Evolutionary conservation across 2,329 filamentous ascomycete species (phyloP), one percentile per base, ranked within the genome.

Genomic region (Verticillium albo-atrum): DNA sequence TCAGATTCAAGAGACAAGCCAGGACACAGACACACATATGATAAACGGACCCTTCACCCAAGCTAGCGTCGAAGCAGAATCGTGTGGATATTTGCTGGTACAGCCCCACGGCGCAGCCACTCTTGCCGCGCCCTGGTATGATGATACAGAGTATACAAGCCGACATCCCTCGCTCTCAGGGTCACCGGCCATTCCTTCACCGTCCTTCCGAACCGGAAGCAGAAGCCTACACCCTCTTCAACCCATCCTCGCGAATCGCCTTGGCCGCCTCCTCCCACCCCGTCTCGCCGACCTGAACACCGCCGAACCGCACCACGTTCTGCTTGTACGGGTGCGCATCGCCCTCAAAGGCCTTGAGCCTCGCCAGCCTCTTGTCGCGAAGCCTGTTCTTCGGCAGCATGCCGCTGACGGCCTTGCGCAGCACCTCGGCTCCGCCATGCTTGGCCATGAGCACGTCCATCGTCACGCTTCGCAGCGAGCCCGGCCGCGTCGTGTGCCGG

Each of bases 381-480:
- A 99, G 78, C 69, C 93, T 81, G 78, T 99, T 99, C 85, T 99
- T 99, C 58, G 95, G 95, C 75, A 99, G 77, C 95, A 99, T 99
- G 55, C 96, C 96, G 71, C 90, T 89, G 47, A 99, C 96, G 1
- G 96, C 95, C 74, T 92, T 90, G 70, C 92, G 83, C 72, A 99
- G 76, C 37, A 99, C 88, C 82, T 99, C 95, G 37, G 89, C 89
- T 55, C 95, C 95, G 64, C 95, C 95, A 80, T 92, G 90, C 82
- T 97, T 97, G 69, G 86, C 89, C 82, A 97, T 95, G 81, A 99
- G 85, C 66, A 87, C 86, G 71, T 98, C 94, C 94, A 99, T 97
- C 60, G 89, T 96, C 73, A 99, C 90, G 70, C 87, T 83, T 79
- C 90, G 90, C 68, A 99, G 81, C 68, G 86, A 90, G 58, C 95